Evolutionary conservation across 192 early-diverging fungal species (phyloP).

Genomic region (Dissophora ornata): DNA sequence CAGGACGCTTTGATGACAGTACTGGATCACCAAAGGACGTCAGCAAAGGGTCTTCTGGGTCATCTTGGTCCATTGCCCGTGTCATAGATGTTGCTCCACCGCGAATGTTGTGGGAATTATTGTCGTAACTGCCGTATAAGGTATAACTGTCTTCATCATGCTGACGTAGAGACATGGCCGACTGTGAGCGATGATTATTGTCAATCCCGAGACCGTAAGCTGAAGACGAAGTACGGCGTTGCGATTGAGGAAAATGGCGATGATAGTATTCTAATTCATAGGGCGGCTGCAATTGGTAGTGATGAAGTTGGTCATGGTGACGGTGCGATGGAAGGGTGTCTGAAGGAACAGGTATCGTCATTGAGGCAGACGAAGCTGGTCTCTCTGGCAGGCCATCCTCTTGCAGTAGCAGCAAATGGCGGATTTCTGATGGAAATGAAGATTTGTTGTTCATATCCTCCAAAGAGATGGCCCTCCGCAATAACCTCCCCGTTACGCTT

Average conservation of each 20-base stretch:
- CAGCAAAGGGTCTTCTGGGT: too few species aligned
- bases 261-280: not conserved
- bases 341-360: slow-evolving; percentile 16
- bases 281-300: not conserved
- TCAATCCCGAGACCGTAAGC: not conserved
- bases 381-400: slow-evolving; percentile 5
- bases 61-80: too few species aligned
- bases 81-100: too few species aligned
- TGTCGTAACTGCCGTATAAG: not conserved
- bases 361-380: slow-evolving; percentile 8
- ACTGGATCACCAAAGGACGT: too few species aligned
- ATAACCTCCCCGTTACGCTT: too few species aligned
- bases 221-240: not conserved
- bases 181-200: not conserved
- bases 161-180: slow-evolving; percentile 11
- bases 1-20: too few species aligned
- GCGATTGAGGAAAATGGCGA: too few species aligned
- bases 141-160: not conserved
- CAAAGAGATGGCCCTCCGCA: slow-evolving; percentile 35
- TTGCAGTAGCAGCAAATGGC: not conserved
- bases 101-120: not conserved
- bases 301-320: not conserved
- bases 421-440: not conserved
- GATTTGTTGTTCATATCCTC: slow-evolving; percentile 24
- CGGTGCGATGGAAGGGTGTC: slow-evolving; percentile 5